Percentiles rank a stretch among this genome's conserved stretches.
Conservation (phyloP, 1,284 basidiomycete species). For the Exobasidium rhododendri region DNA sequence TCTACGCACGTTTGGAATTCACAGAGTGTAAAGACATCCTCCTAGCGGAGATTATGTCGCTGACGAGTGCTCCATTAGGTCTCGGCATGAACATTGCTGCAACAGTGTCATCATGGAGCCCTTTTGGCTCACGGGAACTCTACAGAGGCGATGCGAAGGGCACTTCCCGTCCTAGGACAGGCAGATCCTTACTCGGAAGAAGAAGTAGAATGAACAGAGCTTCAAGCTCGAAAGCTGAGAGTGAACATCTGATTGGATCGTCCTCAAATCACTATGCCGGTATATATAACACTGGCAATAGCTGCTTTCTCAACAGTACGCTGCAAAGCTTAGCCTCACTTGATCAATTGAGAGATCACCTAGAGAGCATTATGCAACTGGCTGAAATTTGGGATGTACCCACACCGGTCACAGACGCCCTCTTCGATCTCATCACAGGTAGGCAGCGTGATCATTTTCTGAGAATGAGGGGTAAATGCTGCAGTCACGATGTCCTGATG, state of each 20-base stretch:
- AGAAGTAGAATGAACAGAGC: neutral
- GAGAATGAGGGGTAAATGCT: constrained; percentile 4
- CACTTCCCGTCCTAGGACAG: neutral
- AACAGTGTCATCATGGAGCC: neutral
- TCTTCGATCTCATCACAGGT: constrained; percentile 32
- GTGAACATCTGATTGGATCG: constrained; percentile 7
- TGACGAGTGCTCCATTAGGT: neutral
- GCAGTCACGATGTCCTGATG: neutral
- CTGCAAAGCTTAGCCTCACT: constrained; percentile 45
- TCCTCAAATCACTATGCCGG: constrained; percentile 23
- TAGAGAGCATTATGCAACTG: constrained; percentile 25
- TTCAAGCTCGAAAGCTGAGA: neutral
- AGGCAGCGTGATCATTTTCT: constrained; percentile 3
- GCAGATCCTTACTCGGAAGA: neutral
- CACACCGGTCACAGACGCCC: constrained; percentile 47
- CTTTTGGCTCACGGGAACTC: neutral
- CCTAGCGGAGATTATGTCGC: neutral
- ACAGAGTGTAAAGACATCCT: neutral
- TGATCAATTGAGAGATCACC: constrained; percentile 23
- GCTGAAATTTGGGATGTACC: constrained; percentile 45
- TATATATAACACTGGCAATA: constrained; percentile 49
- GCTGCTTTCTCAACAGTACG: constrained; percentile 53
- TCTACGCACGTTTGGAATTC: neutral
- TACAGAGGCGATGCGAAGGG: neutral
- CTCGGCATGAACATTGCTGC: neutral